These are phyloP conservation scores for Cyberlindnera mississippiensis DNA, from an alignment of 805 yeast genomes.

Conservation along the genomic window DNA sequence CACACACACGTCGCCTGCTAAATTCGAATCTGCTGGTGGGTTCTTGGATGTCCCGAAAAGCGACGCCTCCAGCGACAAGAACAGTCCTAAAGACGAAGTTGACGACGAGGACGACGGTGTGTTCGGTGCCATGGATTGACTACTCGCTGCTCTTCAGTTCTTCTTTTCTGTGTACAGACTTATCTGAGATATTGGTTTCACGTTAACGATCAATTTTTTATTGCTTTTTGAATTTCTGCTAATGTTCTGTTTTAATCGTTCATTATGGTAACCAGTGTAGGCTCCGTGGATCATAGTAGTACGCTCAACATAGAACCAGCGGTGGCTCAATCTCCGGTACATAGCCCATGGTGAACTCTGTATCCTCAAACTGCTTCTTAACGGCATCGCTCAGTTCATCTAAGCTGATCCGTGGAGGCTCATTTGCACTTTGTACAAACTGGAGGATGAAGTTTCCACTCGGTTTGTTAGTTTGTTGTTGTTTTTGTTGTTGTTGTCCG, in stretches of 20 bases:
- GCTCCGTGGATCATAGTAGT: no score
- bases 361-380: slow-evolving; percentile 43
- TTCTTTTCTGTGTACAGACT: no score
- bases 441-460: slow-evolving; percentile 17
- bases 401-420: slow-evolving; percentile 27
- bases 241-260: no score
- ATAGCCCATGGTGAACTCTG: slow-evolving; percentile 49
- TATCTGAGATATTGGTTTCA: no score
- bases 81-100: slow-evolving; percentile 13
- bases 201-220: no score
- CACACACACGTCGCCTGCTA: slow-evolving; percentile 7
- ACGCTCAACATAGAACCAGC: slow-evolving; percentile 38
- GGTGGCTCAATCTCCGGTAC: slow-evolving; percentile 80
- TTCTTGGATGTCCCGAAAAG: slow-evolving; percentile 30
- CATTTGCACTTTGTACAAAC: slow-evolving; percentile 33
- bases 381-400: slow-evolving; percentile 43
- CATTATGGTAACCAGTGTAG: no score
- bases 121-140: slow-evolving; percentile 36
- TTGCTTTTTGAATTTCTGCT: no score
- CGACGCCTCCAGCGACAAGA: slow-evolving; percentile 6
- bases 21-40: slow-evolving; percentile 28
- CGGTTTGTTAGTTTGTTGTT: background rate
- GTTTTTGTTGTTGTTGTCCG: background rate
- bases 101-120: slow-evolving; percentile 30
- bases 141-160: slow-evolving; percentile 4